Base-by-base conservation (phyloP, 768 basidiomycete genomes). In the Calocybe cyanea region DNA sequence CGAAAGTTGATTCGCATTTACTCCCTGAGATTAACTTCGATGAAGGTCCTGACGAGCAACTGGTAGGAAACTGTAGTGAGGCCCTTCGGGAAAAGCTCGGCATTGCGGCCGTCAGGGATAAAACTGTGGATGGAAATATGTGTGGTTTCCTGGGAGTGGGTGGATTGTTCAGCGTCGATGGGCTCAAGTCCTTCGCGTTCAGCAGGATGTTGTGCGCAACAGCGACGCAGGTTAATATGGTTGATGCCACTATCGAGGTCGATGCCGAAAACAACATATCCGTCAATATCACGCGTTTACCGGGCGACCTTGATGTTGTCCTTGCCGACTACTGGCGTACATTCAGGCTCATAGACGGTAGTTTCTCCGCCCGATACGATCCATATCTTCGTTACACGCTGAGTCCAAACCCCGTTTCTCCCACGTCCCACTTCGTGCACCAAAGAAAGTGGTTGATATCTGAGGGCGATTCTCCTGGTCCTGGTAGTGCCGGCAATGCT, bases 221-320 rank as follows among this genome's bases (percentile, higher is more conserved):
- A 3, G 39, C 55, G 15, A 51, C 55, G 1, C 55, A 53, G 31
- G 49, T 56, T 41, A 56, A 53, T 45, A 45, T 56, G 47, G 55
- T 56, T 19, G 35, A 40, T 19, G 52, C 55, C 19, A 51, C 52
- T 23, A 25, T 56, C 19, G 17, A 36, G 15, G 41, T 47, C 8
- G 38, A 51, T 30, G 41, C 17, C 5, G 2, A 14, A 3, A 34
- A 24, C 17, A 36, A 32, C 3, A 30, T 56, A 3, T 48, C 52
- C 3, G 21, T 56, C 18, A 39, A 51, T 23, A 0, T 53, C 11
- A 56, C 52, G 7, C 49, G 37, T 36, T 49, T 43, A 14, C 55
- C 55, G 7, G 51, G 52, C 25, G 49, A 50, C 25, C 39, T 56
- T n/a, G 46, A 45, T 17, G 49, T 51, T 30, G 17, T 49, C 10